Percentiles rank a stretch among this genome's conserved stretches.
Evolutionary conservation across 306 rosid species (phyloP).

Genomic region (Cicer pinnatifidum): DNA sequence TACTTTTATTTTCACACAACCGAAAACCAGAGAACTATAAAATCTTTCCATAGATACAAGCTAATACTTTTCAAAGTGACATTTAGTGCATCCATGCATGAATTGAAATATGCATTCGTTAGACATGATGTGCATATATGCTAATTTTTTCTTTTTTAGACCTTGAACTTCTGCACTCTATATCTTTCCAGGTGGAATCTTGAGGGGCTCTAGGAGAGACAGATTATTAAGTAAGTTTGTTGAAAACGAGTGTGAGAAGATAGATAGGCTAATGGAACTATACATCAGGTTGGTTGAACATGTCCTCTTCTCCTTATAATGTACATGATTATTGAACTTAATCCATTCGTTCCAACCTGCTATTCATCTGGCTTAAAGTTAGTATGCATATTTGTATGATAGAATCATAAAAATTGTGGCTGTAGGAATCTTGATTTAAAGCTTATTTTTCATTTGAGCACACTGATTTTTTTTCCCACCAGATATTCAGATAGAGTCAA

Average conservation of each 20-base stretch:
- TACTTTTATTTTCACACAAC: slow-evolving; percentile 37
- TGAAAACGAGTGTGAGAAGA: slow-evolving; percentile 93
- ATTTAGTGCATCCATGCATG: background rate
- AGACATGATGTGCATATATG: background rate
- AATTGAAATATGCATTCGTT: slow-evolving; percentile 32
- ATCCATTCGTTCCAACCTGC: slow-evolving; percentile 16
- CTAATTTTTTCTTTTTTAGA: slow-evolving; percentile 28
- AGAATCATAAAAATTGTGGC: background rate
- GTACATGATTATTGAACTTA: slow-evolving; percentile 29
- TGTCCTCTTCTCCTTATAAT: slow-evolving; percentile 23
- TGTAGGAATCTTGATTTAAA: slow-evolving; percentile 16
- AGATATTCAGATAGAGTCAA: slow-evolving; percentile 90
- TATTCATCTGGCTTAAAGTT: slow-evolving; percentile 23
- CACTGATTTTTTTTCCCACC: slow-evolving; percentile 34
- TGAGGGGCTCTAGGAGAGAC: slow-evolving; percentile 94
- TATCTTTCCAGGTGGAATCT: slow-evolving; percentile 78
- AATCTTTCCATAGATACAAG: background rate
- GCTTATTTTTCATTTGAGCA: slow-evolving; percentile 37
- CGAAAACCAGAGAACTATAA: background rate
- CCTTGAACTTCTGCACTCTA: slow-evolving; percentile 38
- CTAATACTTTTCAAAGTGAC: slow-evolving; percentile 51
- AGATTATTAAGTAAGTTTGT: slow-evolving; percentile 89
- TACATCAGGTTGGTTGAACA: slow-evolving; percentile 69
- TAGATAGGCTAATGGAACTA: slow-evolving; percentile 94
- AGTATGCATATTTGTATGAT: slow-evolving; percentile 18